A percentile compares a stretch with the other conserved stretches of the same genome.
Conservation (phyloP, 2,329 filamentous ascomycete species). For the Fusarium sp. region DNA sequence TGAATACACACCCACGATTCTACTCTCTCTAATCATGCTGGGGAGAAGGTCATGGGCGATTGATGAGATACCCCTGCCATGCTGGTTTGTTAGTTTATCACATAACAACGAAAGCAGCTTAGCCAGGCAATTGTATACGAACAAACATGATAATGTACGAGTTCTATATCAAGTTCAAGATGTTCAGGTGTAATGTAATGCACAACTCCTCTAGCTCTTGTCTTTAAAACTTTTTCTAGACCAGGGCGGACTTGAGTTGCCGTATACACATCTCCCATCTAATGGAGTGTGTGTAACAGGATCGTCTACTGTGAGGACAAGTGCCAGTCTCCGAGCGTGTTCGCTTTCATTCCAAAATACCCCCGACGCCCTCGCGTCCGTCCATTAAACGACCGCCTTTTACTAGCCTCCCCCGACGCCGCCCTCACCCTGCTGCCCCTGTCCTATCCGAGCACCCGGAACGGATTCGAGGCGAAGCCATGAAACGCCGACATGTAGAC, state of each 20-base stretch:
- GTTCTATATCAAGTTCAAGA: background rate
- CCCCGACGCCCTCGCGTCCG: slow-evolving; percentile 13
- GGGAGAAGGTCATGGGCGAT: slow-evolving; percentile 10
- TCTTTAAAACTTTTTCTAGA: slow-evolving; percentile 3
- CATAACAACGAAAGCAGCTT: slow-evolving; percentile 12
- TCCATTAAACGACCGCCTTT: slow-evolving; percentile 9
- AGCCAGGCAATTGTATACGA: slow-evolving; percentile 19
- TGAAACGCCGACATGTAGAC: slow-evolving; percentile 1
- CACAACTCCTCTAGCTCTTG: slow-evolving; percentile 10
- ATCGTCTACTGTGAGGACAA: slow-evolving; percentile 12
- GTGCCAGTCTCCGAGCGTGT: slow-evolving; percentile 4
- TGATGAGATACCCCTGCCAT: slow-evolving; percentile 38
- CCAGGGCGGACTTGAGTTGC: background rate
- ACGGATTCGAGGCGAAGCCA: slow-evolving; percentile 18
- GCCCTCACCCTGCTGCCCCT: slow-evolving; percentile 13
- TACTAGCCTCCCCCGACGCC: slow-evolving; percentile 7
- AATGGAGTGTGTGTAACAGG: slow-evolving; percentile 8
- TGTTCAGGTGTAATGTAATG: background rate
- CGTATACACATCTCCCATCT: slow-evolving; percentile 13
- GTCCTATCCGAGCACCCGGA: slow-evolving; percentile 12
- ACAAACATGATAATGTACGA: slow-evolving; percentile 25
- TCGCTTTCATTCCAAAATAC: slow-evolving; percentile 15
- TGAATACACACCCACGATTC: slow-evolving; percentile 7
- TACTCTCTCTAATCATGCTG: slow-evolving; percentile 19
- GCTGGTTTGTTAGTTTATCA: slow-evolving; percentile 15